phyloP scores from a whole-genome alignment of 202 grass and related monocot genomes.

The Panicum virgatum region DNA sequence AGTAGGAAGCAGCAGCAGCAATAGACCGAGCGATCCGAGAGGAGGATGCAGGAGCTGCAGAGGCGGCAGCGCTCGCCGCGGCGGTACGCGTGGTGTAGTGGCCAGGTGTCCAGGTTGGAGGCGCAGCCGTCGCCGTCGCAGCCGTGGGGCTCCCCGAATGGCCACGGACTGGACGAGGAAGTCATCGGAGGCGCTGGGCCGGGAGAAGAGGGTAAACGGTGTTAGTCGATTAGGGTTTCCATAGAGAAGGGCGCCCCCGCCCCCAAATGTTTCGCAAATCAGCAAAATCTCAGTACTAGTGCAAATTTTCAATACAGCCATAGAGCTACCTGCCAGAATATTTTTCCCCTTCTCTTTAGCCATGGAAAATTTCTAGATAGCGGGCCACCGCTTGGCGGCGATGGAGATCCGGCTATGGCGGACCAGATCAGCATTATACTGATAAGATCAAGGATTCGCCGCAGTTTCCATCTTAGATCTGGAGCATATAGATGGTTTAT shows the following conservation, averaged over 20 bases:
- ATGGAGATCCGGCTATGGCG: background rate
- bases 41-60: slow-evolving; percentile 65
- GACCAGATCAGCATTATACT: accelerated
- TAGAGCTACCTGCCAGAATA: background rate
- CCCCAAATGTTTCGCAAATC: slow-evolving; percentile 10
- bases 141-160: background rate
- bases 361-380: background rate
- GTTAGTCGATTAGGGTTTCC: slow-evolving; percentile 43
- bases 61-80: slow-evolving; percentile 36
- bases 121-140: slow-evolving; percentile 53
- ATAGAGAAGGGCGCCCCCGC: background rate
- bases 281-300: background rate
- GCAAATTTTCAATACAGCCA: background rate
- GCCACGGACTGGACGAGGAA: background rate
- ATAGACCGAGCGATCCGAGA: slow-evolving; percentile 53
- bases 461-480: background rate
- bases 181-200: slow-evolving; percentile 11
- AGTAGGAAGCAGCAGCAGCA: slow-evolving; percentile 64
- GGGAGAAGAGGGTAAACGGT: background rate
- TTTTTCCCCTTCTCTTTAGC: background rate
- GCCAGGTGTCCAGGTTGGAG: slow-evolving; percentile 44
- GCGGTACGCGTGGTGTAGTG: slow-evolving; percentile 60
- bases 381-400: background rate
- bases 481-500: background rate
- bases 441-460: accelerated